These are phyloP conservation scores for Kodamaea derodonti DNA, from an alignment of 1,139 yeast genomes.

Conservation along the genomic window DNA sequence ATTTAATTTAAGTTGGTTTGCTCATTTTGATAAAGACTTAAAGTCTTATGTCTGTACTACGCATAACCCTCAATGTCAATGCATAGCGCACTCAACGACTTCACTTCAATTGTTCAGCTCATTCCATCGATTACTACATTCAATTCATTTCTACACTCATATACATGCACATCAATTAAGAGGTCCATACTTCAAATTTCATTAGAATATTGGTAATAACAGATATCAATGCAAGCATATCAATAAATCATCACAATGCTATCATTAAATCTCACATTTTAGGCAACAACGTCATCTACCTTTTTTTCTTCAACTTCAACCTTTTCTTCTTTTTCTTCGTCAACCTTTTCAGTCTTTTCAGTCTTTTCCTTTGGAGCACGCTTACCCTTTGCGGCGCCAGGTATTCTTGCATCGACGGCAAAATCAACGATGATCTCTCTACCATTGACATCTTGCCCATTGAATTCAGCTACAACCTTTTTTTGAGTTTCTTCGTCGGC, in stretches of 20 bases:
- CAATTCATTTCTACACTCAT: constrained; percentile 1
- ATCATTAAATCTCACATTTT: background rate
- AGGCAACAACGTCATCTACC: background rate
- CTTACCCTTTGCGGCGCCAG: constrained; percentile 1
- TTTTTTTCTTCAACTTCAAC: constrained; percentile 3
- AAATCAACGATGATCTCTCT: constrained; percentile 52
- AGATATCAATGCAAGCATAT: background rate
- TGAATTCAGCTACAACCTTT: constrained; percentile 47
- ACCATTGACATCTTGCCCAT: constrained; percentile 51
- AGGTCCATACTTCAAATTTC: constrained; percentile 11
- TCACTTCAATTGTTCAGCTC: too few species aligned
- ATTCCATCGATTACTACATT: too few species aligned
- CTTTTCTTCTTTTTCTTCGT: constrained; percentile 2
- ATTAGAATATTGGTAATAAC: constrained; percentile 5
- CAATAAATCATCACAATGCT: background rate
- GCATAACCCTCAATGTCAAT: too few species aligned
- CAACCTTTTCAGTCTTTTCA: constrained; percentile 6
- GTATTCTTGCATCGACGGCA: constrained; percentile 48
- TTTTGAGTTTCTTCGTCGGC: constrained; percentile 44
- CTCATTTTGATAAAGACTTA: too few species aligned
- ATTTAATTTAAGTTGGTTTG: too few species aligned
- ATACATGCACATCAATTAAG: constrained; percentile 9
- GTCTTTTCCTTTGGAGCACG: constrained; percentile 19
- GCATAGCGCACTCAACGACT: too few species aligned
- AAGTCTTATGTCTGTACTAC: too few species aligned